Conservation (phyloP, 2,329 filamentous ascomycete genomes). For the Eurotiales sp. region DNA sequence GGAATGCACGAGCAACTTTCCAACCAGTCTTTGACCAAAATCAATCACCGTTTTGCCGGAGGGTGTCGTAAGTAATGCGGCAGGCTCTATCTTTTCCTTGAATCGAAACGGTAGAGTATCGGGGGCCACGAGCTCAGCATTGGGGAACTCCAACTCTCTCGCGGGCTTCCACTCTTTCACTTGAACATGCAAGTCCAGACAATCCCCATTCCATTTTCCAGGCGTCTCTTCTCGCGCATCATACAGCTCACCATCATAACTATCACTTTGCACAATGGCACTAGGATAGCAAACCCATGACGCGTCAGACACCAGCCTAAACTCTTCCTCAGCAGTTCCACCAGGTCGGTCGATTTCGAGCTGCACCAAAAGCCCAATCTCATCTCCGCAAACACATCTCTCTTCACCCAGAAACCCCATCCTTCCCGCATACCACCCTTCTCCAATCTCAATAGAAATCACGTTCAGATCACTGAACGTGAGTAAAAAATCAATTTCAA, state of each 20-base stretch:
- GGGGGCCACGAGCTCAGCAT: slow-evolving; percentile 37
- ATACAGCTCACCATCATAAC: slow-evolving; percentile 55
- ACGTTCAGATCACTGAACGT: slow-evolving; percentile 32
- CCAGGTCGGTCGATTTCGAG: slow-evolving; percentile 5
- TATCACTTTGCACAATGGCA: slow-evolving; percentile 31
- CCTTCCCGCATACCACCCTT: slow-evolving; percentile 48
- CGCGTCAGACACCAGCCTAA: slow-evolving; percentile 19
- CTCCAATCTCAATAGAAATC: slow-evolving; percentile 42
- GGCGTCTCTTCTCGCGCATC: slow-evolving; percentile 36
- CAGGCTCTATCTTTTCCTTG: slow-evolving; percentile 27
- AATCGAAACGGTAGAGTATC: slow-evolving; percentile 45
- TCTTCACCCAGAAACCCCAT: slow-evolving; percentile 23
- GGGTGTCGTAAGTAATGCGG: slow-evolving; percentile 27
- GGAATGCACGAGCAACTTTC: slow-evolving; percentile 40
- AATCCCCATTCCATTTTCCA: background rate
- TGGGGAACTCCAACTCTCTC: background rate
- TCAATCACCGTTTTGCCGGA: slow-evolving; percentile 52
- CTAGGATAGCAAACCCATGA: slow-evolving; percentile 23
- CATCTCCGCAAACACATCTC: background rate
- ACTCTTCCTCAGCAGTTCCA: background rate
- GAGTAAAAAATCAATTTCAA: slow-evolving; percentile 48
- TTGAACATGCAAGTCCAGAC: background rate
- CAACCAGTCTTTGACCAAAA: slow-evolving; percentile 58
- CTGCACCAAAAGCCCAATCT: background rate
- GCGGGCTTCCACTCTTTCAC: background rate